These are phyloP conservation scores for Madurella fahalii DNA, from an alignment of 2,329 filamentous ascomycete species.

Conservation along the genomic window DNA sequence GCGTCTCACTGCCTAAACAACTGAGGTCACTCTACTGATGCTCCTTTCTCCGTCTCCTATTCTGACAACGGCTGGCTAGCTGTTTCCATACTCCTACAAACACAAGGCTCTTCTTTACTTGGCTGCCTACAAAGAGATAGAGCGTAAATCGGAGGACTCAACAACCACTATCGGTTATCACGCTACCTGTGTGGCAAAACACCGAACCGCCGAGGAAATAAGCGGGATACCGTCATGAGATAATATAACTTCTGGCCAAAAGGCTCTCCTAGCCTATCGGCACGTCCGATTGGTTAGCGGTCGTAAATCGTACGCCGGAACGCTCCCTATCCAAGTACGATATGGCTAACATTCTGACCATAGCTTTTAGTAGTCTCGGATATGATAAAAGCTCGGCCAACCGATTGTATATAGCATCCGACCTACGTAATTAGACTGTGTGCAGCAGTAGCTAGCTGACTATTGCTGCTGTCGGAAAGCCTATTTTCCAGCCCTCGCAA, in stretches of 20 bases:
- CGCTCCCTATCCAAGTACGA: constrained; percentile 16
- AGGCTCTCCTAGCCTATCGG: background rate
- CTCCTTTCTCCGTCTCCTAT: background rate
- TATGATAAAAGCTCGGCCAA: background rate
- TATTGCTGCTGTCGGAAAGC: constrained; percentile 10
- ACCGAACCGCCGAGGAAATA: constrained; percentile 13
- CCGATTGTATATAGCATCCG: background rate
- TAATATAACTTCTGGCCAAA: background rate
- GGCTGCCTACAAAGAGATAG: no score
- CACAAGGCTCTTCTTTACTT: no score
- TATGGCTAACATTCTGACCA: constrained; percentile 1
- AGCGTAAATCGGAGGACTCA: background rate
- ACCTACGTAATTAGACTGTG: background rate
- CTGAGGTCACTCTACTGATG: background rate
- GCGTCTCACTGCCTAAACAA: background rate
- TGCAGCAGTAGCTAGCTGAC: constrained; percentile 1
- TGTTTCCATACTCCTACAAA: no score
- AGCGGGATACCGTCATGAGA: background rate
- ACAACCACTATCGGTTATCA: background rate
- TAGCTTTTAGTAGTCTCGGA: background rate
- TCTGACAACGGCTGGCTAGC: no score
- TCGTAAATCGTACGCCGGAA: constrained; percentile 20
- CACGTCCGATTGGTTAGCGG: constrained; percentile 8
- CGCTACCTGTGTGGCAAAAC: background rate
- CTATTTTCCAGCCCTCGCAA: constrained; percentile 16